Conservation (phyloP, 2,329 filamentous ascomycete genomes). For the Penicillium crustosum region DNA sequence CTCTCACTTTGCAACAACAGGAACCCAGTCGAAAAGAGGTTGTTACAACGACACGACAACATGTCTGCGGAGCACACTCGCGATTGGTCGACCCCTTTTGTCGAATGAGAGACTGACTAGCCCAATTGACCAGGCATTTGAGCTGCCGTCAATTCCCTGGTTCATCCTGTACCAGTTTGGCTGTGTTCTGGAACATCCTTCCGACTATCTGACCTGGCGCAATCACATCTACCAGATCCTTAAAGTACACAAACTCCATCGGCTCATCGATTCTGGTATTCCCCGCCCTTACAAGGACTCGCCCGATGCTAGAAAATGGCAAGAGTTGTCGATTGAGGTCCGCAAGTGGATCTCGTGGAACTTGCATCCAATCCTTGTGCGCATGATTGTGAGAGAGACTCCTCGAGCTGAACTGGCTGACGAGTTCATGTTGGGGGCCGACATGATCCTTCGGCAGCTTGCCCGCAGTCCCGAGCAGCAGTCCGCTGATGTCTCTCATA, state of each 20-base stretch:
- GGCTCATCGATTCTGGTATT: not conserved
- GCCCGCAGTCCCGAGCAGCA: not conserved
- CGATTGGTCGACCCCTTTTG: not conserved
- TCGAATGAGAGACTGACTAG: not conserved
- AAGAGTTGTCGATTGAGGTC: not conserved
- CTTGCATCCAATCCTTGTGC: not conserved
- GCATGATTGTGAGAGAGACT: not conserved
- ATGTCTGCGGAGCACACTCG: not conserved
- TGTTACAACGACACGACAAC: not conserved
- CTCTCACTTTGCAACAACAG: not conserved
- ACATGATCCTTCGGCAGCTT: not conserved
- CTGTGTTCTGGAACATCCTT: not conserved
- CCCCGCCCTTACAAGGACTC: not conserved
- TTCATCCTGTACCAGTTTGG: not conserved
- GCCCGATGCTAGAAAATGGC: not conserved
- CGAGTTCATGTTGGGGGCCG: not conserved
- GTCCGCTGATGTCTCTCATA: not conserved
- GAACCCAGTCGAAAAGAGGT: not conserved
- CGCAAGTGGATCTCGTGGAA: conserved; percentile 2
- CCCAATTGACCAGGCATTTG: not conserved
- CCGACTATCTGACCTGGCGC: not conserved
- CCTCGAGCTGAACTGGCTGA: not conserved
- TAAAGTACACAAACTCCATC: not conserved
- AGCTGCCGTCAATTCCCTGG: not conserved
- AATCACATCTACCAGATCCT: not conserved